Evolutionary conservation across 352 stramenopile species (phyloP).

Genomic region (Phytopythium sindhum): DNA sequence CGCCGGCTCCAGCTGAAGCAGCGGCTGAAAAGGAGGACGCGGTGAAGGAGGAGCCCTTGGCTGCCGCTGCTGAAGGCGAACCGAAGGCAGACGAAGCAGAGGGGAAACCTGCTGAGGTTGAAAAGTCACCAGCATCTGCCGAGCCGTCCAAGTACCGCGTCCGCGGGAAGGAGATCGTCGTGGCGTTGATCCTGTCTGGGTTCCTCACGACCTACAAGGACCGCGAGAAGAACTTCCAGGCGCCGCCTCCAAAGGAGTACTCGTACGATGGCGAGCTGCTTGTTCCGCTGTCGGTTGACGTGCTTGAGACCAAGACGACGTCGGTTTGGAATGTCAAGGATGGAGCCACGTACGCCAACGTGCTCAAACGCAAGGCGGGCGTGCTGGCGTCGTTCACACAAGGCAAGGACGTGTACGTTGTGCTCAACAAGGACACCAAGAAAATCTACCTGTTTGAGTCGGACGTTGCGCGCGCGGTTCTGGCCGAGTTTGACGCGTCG

Average conservation of each 20-base stretch:
- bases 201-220: constrained; percentile 45
- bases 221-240: constrained; percentile 38
- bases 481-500: constrained; percentile 28
- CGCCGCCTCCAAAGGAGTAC: constrained; percentile 32
- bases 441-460: constrained; percentile 49
- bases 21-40: constrained; percentile 4
- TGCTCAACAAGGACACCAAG: constrained; percentile 35
- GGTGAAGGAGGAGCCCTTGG: constrained; percentile 1
- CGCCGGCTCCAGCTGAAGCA: background rate
- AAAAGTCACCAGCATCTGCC: background rate
- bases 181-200: constrained; percentile 28
- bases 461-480: constrained; percentile 19
- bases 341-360: constrained; percentile 30
- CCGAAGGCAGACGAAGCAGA: constrained; percentile 19
- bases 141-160: constrained; percentile 19
- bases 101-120: constrained; percentile 13
- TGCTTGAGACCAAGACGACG: constrained; percentile 32
- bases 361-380: constrained; percentile 59
- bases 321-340: constrained; percentile 34
- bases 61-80: constrained; percentile 8
- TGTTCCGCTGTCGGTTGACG: constrained; percentile 27
- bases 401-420: constrained; percentile 54
- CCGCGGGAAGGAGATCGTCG: constrained; percentile 36
- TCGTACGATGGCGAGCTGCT: constrained; percentile 47
- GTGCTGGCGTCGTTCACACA: constrained; percentile 51